Evolutionary conservation across 176 grass and related monocot genomes (phyloP), one percentile per base, ranked within the genome.

Genomic region (Oryza nivara): DNA sequence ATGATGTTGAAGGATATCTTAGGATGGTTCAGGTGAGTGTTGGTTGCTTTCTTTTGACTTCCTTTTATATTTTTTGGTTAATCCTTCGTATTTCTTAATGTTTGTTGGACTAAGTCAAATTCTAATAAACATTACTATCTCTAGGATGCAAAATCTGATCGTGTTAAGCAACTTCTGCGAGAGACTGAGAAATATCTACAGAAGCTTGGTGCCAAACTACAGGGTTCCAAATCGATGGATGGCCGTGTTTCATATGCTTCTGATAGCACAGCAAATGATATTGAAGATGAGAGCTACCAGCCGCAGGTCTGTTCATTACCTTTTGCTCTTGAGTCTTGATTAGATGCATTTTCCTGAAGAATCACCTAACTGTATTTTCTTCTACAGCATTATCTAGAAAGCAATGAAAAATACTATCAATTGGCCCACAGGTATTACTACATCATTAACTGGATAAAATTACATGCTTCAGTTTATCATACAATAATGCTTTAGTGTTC

Each of bases 1-100:
- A 99, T 88, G 96, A 99, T 46, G 96, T 99, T 67, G 96, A 99
- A 82, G 96, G 96, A 82, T 99, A 99, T 90, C 88, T 99, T 88
- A 92, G 96, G 74, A 99, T 99, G 96, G 93, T 98, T 75, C 70
- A 98, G 96, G 96, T 92, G 60, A 84, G 64, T 70, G 38, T 75
- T 69, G 56, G 65, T 87, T 80, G 30, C 69, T 83, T 74, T 73
- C 64, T 78, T 73, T 65, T 86, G 28, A 67, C 61, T 46, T 67
- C 17, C 48, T 84, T 51, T 3, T 77, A 80, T 63, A 70, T 83
- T 82, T 70, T 89, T 16, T 45, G 45, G 45, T 72, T 82, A 81
- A 36, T 69, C 47, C 45, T 40, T 82, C n/a, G 30, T 78, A 26
- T 65, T 22, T 48, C 40, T 82, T 14, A 30, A 15, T 72, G 40